Base-by-base conservation (phyloP, 2,329 filamentous ascomycete genomes). In the Lasiodiplodia sp. region DNA sequence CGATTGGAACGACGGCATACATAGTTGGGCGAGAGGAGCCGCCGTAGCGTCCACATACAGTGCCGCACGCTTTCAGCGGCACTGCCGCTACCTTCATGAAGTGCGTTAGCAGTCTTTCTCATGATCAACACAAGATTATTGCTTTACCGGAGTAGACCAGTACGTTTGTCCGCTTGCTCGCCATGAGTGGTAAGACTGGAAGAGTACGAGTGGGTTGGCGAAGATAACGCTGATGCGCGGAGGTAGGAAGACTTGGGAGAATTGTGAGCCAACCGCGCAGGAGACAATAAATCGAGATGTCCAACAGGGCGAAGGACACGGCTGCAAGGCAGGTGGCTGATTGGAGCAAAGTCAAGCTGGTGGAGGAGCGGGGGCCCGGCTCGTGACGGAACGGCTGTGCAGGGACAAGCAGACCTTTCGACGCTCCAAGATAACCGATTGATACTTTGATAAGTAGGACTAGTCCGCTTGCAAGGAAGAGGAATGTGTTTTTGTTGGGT, bases 391-490 rank as follows among this genome's bases (percentile, higher is more conserved):
- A 53, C 51, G 31, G 68, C 31, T 7, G 51, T 73, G 69, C 78
- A 98, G 95, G 95, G 94, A 98, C 84, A 95, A 97, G 87, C 88
- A 95, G 78, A 98, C 98, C 80, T 97, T 93, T 97, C 93, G 84
- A 98, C 95, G 2, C 76, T 84, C 87, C 66, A 94, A 90, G 76
- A 87, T 99, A 90, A 97, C 94, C 40, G 93, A 98, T 79, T 99
- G 96, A 81, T 97, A 96, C 80, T 97, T 89, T 77, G 93, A 95
- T 67, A 97, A 94, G 86, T 97, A 94, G 79, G 96, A 99, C 79
- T 99, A 95, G 96, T 87, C 96, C 73, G 86, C 87, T 69, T 99
- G 96, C 81, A 92, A 92, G 77, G 86, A 89, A 72, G 95, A 97
- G 88, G 95, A 28, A 28, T 28, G 25, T 28, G 25, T 28, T 28